Conservation (phyloP, 164 flowering plant species). For the Cinnamomum micranthum region DNA sequence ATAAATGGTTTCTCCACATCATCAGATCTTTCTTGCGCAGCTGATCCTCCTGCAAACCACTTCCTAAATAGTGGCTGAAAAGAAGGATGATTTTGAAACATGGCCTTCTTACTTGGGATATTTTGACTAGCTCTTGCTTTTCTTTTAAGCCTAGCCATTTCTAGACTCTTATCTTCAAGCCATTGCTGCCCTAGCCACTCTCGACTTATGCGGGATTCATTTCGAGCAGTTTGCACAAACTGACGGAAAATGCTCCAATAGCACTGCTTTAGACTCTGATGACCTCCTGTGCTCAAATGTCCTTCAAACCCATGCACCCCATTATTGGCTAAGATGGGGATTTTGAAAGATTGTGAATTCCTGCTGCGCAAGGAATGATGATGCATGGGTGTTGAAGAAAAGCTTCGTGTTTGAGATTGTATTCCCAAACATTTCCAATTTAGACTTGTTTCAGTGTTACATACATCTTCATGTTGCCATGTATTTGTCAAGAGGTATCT, state of each 20-base stretch:
- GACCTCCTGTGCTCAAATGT: slow-evolving; percentile 3
- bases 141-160: slow-evolving; percentile 22
- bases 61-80: slow-evolving; percentile 21
- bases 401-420: background rate
- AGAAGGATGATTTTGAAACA: slow-evolving; percentile 14
- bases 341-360: slow-evolving; percentile 1
- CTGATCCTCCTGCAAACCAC: slow-evolving; percentile 24
- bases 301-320: slow-evolving; percentile 3
- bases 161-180: slow-evolving; percentile 45
- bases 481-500: slow-evolving; percentile 1
- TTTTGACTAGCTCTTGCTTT: slow-evolving; percentile 19
- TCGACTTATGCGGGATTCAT: slow-evolving; percentile 42
- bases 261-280: slow-evolving; percentile 10
- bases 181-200: slow-evolving; percentile 65
- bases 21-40: slow-evolving; percentile 16
- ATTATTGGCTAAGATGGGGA: background rate
- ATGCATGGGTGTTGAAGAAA: background rate
- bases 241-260: slow-evolving; percentile 13
- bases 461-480: background rate
- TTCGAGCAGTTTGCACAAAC: slow-evolving; percentile 14
- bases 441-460: background rate
- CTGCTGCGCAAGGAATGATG: background rate
- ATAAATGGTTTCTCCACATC: slow-evolving; percentile 19
- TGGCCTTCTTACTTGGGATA: slow-evolving; percentile 4
- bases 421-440: background rate